Conservation (phyloP, 768 basidiomycete species). For the Russula olivacea region DNA sequence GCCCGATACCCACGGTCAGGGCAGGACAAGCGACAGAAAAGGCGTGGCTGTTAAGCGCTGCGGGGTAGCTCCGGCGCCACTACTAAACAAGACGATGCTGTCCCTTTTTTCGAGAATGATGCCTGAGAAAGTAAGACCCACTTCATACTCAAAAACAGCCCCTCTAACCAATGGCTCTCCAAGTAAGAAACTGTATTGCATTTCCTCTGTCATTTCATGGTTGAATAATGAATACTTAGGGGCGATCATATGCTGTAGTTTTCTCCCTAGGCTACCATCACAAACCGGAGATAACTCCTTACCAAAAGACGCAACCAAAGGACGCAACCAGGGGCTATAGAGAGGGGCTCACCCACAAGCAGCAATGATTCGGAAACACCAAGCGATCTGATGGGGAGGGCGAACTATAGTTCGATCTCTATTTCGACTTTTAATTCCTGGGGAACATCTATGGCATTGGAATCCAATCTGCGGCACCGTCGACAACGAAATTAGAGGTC, state of each 20-base stretch:
- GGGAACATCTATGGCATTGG: background rate
- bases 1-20: background rate
- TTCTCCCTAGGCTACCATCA: background rate
- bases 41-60: background rate
- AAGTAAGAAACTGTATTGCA: constrained; percentile 6
- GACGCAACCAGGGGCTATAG: background rate
- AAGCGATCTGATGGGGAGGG: background rate
- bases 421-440: background rate
- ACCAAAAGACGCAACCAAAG: too few species aligned
- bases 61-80: background rate
- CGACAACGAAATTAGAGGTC: background rate
- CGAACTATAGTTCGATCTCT: background rate
- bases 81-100: background rate
- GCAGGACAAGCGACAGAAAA: background rate
- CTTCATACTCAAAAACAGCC: background rate
- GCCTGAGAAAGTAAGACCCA: too few species aligned
- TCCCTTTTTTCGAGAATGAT: background rate
- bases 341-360: background rate
- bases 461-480: background rate
- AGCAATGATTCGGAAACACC: background rate
- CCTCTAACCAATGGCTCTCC: background rate
- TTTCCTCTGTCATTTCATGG: background rate
- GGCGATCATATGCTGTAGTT: background rate
- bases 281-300: background rate
- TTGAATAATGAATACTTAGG: background rate